These are phyloP conservation scores for Trichoderma parareesei DNA, from an alignment of 495 filamentous ascomycete species.

Conservation along the genomic window DNA sequence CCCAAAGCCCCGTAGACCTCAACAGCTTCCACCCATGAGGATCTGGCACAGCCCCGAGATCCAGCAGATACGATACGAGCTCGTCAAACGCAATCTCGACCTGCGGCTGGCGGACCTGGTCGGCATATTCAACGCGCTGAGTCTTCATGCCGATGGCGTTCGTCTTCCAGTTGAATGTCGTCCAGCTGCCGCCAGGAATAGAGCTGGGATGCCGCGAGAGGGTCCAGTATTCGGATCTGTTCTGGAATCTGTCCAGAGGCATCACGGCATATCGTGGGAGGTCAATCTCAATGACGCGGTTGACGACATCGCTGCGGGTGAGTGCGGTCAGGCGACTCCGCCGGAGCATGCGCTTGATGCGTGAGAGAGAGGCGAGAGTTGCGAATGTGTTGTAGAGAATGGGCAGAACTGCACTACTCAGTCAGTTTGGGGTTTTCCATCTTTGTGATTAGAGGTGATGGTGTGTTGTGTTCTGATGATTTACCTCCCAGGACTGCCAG, in stretches of 20 bases:
- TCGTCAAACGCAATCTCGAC: slow-evolving; percentile 57
- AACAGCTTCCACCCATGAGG: slow-evolving; percentile 50
- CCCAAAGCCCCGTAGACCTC: slow-evolving; percentile 53
- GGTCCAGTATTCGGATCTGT: slow-evolving; percentile 47
- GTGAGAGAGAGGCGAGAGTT: slow-evolving; percentile 46
- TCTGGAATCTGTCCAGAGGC: slow-evolving; percentile 46
- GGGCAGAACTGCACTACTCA: slow-evolving; percentile 38
- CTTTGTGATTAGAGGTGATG: not conserved
- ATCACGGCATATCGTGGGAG: slow-evolving; percentile 54
- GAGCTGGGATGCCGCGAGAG: slow-evolving; percentile 36
- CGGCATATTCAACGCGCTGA: slow-evolving; percentile 55
- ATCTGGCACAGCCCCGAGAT: slow-evolving; percentile 54
- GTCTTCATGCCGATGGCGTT: slow-evolving; percentile 51
- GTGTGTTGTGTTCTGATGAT: not conserved
- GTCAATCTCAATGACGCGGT: slow-evolving; percentile 58
- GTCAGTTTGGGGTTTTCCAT: not conserved
- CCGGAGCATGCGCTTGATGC: slow-evolving; percentile 47
- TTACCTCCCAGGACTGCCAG: slow-evolving; percentile 50
- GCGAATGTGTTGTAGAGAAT: slow-evolving; percentile 54
- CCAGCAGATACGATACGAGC: slow-evolving; percentile 52
- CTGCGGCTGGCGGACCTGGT: slow-evolving; percentile 56
- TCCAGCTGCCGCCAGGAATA: slow-evolving; percentile 55
- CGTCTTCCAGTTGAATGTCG: slow-evolving; percentile 54
- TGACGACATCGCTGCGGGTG: slow-evolving; percentile 53
- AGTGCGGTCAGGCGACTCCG: slow-evolving; percentile 45